These are phyloP conservation scores for Xylaria sp. DNA, from an alignment of 2,329 filamentous ascomycete species.

Conservation along the genomic window DNA sequence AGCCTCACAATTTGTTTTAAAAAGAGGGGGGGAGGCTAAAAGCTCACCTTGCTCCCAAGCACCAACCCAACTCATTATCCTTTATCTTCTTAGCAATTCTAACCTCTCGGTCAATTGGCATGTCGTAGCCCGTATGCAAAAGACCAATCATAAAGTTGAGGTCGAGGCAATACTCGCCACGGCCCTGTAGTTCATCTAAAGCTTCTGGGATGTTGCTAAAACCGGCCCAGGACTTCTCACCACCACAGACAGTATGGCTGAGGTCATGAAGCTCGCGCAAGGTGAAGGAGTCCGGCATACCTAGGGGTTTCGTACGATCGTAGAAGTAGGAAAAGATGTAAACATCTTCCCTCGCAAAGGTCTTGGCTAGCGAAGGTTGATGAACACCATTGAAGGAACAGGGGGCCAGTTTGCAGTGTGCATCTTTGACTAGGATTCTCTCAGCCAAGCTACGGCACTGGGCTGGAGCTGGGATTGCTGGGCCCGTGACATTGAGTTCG, in stretches of 20 bases:
- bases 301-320: conserved; percentile 91
- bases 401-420: conserved; percentile 82
- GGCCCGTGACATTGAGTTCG: conserved; percentile 89
- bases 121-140: conserved; percentile 95
- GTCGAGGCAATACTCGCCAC: conserved; percentile 93
- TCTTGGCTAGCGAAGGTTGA: conserved; percentile 91
- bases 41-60: conserved; percentile 89
- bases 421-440: conserved; percentile 89
- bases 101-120: conserved; percentile 95
- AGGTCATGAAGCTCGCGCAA: conserved; percentile 89
- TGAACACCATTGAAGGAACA: conserved; percentile 99
- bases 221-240: conserved; percentile 79
- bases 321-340: conserved; percentile 99
- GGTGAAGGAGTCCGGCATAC: conserved; percentile 98
- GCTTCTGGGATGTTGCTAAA: conserved; percentile 83
- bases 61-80: conserved; percentile 97
- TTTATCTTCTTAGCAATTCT: conserved; percentile 99
- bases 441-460: conserved; percentile 93
- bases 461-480: conserved; percentile 76
- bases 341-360: conserved; percentile 89
- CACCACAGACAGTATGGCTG: conserved; percentile 84
- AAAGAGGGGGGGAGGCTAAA: conserved; percentile 1
- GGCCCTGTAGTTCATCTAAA: conserved; percentile 79
- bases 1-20: conserved; percentile 48
- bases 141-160: conserved; percentile 96